Evolutionary conservation across 129 eudicot species (phyloP).

Genomic region (Tanacetum coccineum): DNA sequence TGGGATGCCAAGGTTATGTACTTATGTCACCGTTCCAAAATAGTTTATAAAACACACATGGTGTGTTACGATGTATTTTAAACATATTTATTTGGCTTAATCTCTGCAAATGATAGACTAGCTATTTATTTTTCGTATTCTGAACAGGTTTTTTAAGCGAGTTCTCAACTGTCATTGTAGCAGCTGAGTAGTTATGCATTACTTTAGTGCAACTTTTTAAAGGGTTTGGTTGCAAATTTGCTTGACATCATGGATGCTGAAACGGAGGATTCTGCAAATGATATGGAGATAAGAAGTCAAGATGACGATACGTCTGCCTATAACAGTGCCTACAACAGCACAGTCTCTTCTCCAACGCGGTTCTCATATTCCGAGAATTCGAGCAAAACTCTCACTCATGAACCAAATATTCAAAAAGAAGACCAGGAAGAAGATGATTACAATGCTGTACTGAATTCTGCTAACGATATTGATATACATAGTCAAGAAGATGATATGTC

Average conservation of each 20-base stretch:
- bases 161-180: constrained; percentile 11
- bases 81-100: neutral
- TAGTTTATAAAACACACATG: too few relatives aligned
- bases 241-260: constrained; percentile 20
- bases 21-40: neutral
- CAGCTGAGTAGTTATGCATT: constrained; percentile 20
- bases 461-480: neutral
- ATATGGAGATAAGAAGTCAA: constrained; percentile 21
- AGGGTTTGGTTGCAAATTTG: constrained; percentile 19
- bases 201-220: constrained; percentile 19
- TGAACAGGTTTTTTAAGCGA: constrained; percentile 24
- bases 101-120: neutral
- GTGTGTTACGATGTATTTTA: too few relatives aligned
- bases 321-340: constrained; percentile 6
- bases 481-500: too few relatives aligned
- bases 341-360: constrained; percentile 16
- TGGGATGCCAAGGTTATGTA: too few relatives aligned
- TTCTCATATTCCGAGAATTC: constrained; percentile 14
- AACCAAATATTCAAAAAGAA: constrained; percentile 26
- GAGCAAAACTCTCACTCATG: constrained; percentile 17
- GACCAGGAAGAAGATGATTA: constrained; percentile 17
- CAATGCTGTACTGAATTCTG: neutral
- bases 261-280: constrained; percentile 15
- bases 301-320: constrained; percentile 19
- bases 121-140: neutral